These are phyloP conservation scores for Herpetomonas samuelpessoai DNA, from an alignment of 208 protist genomes.

Conservation along the genomic window DNA sequence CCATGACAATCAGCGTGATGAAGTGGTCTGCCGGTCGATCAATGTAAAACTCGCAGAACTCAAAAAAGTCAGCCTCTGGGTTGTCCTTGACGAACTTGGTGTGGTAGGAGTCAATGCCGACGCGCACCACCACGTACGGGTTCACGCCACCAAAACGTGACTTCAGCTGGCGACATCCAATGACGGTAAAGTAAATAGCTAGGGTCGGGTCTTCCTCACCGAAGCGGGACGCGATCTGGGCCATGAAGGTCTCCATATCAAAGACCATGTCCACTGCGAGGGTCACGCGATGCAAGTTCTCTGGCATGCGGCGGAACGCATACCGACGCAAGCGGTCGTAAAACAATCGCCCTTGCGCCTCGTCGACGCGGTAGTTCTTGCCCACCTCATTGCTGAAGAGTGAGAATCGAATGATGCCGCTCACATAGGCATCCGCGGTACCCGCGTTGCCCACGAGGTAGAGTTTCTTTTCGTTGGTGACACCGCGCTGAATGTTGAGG, in stretches of 20 bases:
- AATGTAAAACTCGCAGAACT: constrained; percentile 78
- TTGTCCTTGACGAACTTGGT: constrained; percentile 65
- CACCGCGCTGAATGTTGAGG: constrained; percentile 64
- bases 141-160: constrained; percentile 50
- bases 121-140: constrained; percentile 71
- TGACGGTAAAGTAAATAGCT: constrained; percentile 69
- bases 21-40: constrained; percentile 37
- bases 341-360: constrained; percentile 34
- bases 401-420: constrained; percentile 57
- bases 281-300: constrained; percentile 75
- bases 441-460: constrained; percentile 68
- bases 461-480: constrained; percentile 43
- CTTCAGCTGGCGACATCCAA: constrained; percentile 64
- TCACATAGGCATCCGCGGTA: constrained; percentile 69
- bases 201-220: constrained; percentile 70
- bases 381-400: constrained; percentile 74
- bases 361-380: constrained; percentile 64
- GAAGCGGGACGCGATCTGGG: constrained; percentile 51
- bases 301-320: constrained; percentile 45
- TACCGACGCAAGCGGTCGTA: constrained; percentile 69
- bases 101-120: constrained; percentile 65
- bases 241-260: constrained; percentile 84
- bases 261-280: constrained; percentile 68
- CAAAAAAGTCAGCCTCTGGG: constrained; percentile 79
- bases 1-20: constrained; percentile 78